A percentile compares a stretch with the other conserved stretches of the same genome.
Conservation (phyloP, 2,329 filamentous ascomycete species). For the Fusarium illudens region DNA sequence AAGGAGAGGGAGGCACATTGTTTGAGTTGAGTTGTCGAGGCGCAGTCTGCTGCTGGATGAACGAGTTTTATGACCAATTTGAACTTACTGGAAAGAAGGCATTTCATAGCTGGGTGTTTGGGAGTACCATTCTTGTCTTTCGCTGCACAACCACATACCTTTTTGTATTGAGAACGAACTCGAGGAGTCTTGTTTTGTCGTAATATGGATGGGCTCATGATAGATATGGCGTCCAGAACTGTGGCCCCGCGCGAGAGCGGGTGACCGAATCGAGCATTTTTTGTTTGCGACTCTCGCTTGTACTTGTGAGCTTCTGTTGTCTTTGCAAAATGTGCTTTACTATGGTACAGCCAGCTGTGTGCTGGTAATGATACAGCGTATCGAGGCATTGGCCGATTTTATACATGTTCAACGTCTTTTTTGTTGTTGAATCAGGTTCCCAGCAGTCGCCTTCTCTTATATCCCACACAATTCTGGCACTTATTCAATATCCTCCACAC, state of each 20-base stretch:
- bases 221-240: constrained; percentile 32
- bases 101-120: constrained; percentile 45
- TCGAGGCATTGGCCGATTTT: constrained; percentile 36
- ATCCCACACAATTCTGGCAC: constrained; percentile 11
- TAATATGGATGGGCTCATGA: constrained; percentile 27
- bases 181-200: constrained; percentile 15
- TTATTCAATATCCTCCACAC: constrained; percentile 51
- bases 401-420: constrained; percentile 33
- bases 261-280: constrained; percentile 34
- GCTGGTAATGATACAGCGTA: constrained; percentile 42
- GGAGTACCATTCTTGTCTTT: constrained; percentile 43
- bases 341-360: constrained; percentile 44
- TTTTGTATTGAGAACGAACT: constrained; percentile 31
- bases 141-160: constrained; percentile 32
- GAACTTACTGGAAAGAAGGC: constrained; percentile 36
- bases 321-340: constrained; percentile 33
- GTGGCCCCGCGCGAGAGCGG: constrained; percentile 23
- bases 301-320: constrained; percentile 1
- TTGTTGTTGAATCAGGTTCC: constrained; percentile 14
- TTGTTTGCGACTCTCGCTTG: constrained; percentile 27
- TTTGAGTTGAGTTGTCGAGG: constrained; percentile 19
- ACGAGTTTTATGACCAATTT: constrained; percentile 36
- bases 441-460: constrained; percentile 7
- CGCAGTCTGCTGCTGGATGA: constrained; percentile 27
- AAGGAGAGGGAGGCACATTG: constrained; percentile 24